Evolutionary conservation across 768 basidiomycete species (phyloP).

Genomic region (Pleurotus cornucopiae): DNA sequence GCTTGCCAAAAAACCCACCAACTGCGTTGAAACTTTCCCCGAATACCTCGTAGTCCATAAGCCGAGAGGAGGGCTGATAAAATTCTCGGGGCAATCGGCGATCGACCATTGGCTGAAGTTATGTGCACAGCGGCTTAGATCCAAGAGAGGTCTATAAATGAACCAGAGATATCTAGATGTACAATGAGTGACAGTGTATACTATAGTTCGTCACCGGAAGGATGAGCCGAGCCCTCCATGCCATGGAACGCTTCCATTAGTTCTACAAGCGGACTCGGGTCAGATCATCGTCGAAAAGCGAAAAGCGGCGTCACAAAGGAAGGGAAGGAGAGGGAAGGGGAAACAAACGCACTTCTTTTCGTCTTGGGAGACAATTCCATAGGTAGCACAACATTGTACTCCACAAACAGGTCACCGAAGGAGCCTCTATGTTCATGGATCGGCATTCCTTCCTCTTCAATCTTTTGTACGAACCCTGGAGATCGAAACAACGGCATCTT

Average conservation of each 20-base stretch:
- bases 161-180: slow-evolving; percentile 13
- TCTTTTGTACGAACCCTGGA: slow-evolving; percentile 79
- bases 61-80: no score
- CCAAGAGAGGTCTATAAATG: no score
- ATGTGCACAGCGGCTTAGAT: no score
- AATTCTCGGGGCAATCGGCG: no score
- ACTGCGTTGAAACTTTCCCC: no score
- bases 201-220: slow-evolving; percentile 36
- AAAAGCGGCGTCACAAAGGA: neutral
- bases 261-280: slow-evolving; percentile 32
- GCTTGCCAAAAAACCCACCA: no score
- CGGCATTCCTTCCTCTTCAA: slow-evolving; percentile 91
- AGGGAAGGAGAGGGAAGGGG: neutral
- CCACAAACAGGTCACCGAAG: slow-evolving; percentile 84
- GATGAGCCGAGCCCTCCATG: slow-evolving; percentile 24
- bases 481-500: neutral
- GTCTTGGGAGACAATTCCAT: slow-evolving; percentile 61
- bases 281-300: no score
- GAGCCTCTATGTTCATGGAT: slow-evolving; percentile 45
- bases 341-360: slow-evolving; percentile 63
- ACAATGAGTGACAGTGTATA: slow-evolving; percentile 16
- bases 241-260: slow-evolving; percentile 50
- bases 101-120: no score
- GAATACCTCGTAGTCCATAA: no score
- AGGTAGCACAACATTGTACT: slow-evolving; percentile 92